Conservation (phyloP, 768 basidiomycete genomes). For the Nidula microcarpa region DNA sequence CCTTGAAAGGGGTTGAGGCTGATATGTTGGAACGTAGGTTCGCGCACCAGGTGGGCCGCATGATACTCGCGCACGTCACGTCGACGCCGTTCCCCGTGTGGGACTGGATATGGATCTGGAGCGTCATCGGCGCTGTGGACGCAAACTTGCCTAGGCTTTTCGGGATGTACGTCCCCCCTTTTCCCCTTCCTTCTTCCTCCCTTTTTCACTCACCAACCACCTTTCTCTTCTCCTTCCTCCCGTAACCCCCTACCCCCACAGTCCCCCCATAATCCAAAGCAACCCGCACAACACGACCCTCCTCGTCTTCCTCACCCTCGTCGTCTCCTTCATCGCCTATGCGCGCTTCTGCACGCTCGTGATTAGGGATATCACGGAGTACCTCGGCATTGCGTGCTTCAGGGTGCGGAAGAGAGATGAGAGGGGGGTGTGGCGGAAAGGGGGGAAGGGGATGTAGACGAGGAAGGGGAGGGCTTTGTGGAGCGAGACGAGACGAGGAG, state of each 20-base stretch:
- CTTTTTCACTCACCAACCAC: slow-evolving; percentile 2
- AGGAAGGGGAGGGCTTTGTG: no score
- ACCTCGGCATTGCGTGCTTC: slow-evolving; percentile 93
- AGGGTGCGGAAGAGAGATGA: slow-evolving; percentile 84
- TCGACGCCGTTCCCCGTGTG: slow-evolving; percentile 79
- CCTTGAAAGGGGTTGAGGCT: no score
- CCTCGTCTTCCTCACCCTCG: slow-evolving; percentile 71
- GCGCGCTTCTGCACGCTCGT: slow-evolving; percentile 79
- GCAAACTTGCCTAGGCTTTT: slow-evolving; percentile 73
- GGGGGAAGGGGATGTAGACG: background rate
- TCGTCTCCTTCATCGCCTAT: slow-evolving; percentile 67
- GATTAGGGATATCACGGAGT: slow-evolving; percentile 84
- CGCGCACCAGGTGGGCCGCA: slow-evolving; percentile 84
- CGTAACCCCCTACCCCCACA: slow-evolving; percentile 5
- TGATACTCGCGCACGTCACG: slow-evolving; percentile 93
- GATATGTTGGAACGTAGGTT: slow-evolving; percentile 26
- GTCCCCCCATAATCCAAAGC: slow-evolving; percentile 75
- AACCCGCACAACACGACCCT: slow-evolving; percentile 56
- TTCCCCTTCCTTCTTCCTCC: slow-evolving; percentile 17
- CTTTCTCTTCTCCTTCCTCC: no score
- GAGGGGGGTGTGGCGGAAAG: slow-evolving; percentile 51
- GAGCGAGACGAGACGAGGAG: no score
- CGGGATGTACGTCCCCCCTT: slow-evolving; percentile 48
- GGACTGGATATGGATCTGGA: slow-evolving; percentile 87
- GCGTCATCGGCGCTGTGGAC: slow-evolving; percentile 72